Conservation (phyloP, 208 protist genomes). For the Naegleria gruberi region DNA sequence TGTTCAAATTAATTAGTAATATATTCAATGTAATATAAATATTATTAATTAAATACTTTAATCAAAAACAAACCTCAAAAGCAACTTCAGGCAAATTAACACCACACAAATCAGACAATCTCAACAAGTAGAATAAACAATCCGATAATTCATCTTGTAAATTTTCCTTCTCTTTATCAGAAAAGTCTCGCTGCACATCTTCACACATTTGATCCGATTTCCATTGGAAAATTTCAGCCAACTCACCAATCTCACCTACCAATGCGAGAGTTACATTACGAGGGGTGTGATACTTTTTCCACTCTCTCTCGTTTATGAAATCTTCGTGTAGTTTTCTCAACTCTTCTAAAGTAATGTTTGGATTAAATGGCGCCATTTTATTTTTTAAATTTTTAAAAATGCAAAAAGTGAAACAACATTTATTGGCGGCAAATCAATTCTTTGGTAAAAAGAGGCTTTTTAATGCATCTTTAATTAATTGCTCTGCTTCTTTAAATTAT, state of each 20-base stretch:
- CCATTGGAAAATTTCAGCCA: conserved; percentile 38
- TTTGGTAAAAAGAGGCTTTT: too few relatives aligned
- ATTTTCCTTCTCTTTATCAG: conserved; percentile 26
- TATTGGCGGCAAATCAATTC: too few relatives aligned
- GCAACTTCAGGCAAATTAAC: conserved; percentile 28
- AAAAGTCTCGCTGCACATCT: conserved; percentile 24
- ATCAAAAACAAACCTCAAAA: neutral
- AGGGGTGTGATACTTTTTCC: conserved; percentile 38
- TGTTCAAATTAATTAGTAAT: too few relatives aligned
- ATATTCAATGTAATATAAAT: too few relatives aligned
- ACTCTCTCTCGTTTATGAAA: conserved; percentile 31
- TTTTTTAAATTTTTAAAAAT: neutral
- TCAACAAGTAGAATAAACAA: conserved; percentile 29
- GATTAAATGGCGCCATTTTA: neutral
- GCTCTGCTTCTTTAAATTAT: too few relatives aligned
- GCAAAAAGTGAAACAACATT: too few relatives aligned
- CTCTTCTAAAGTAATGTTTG: conserved; percentile 19
- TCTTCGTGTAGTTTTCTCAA: conserved; percentile 17
- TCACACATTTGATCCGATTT: conserved; percentile 18
- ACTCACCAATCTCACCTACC: conserved; percentile 30
- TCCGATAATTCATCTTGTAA: conserved; percentile 33
- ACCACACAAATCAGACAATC: conserved; percentile 32
- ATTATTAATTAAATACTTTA: too few relatives aligned
- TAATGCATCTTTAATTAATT: too few relatives aligned
- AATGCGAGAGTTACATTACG: conserved; percentile 32